Base-by-base conservation (phyloP, 2,329 filamentous ascomycete genomes). In the Aspergillus fumigatus region DNA sequence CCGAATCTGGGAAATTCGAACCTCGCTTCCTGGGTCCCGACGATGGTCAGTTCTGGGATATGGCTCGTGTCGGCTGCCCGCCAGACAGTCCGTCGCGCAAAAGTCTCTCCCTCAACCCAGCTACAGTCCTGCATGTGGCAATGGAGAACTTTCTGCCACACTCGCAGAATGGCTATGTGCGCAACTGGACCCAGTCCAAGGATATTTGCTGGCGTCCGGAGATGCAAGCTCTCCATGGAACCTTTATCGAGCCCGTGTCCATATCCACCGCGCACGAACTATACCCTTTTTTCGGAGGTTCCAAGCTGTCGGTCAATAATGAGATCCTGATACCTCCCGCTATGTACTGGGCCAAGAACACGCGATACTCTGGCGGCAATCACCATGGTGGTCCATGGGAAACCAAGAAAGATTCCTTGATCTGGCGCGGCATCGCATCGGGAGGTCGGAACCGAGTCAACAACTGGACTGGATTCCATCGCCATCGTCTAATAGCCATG, bases 401-500 rank as follows among this genome's bases (percentile, higher is more conserved):
- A 3, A 52, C 71, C 8, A 82, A 82, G 65, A 67, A 67, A 7
- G 62, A 73, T 49, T 65, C 64, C 3, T 59, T 77, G 17, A 67
- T 79, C 11, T 82, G 80, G 80, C 75, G 79, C 45, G 80, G 80
- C 9, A 70, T 68, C 6, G 79, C 78, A 6, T 75, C 73, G 3
- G 80, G 80, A 2, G 80, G 80, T 2, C 71, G 77, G 5, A 79
- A 79, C 61, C 72, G 66, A 23, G 65, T 41, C 11, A 58, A 80
- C 27, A 90, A 86, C 64, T 92, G 88, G 88, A 82, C 78, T 9
- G 82, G 84, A 0, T 91, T 90, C 66, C 88, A 92, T 60, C 84
- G 88, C 3, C 88, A 91, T 67, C 86, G 89, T 1, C 89, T 92
- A 67, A 81, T 90, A 1, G 79, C 84, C 48, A 88, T 91, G 85